Base-by-base conservation (phyloP, 2,329 filamentous ascomycete species). In the Diplodia mutila region DNA sequence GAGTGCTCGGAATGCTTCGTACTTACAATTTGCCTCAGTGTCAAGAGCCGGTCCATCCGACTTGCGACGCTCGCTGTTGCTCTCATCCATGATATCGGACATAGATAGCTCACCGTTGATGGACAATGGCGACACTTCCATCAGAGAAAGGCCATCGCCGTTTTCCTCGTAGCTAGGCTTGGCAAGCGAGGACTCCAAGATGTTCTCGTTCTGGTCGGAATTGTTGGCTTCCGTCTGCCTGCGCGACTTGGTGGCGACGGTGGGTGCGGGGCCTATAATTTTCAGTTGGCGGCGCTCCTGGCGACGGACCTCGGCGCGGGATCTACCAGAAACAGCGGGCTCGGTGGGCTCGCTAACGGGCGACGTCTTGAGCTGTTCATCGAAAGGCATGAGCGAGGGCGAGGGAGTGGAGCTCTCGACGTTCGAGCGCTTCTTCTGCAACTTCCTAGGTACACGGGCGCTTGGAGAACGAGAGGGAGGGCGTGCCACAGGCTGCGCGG, bases 391-490 rank as follows among this genome's bases (percentile, higher is more conserved):
- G 7, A 42, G 8, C 6, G 59, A 9, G 21, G 46, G 6, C 4
- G 34, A 21, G 11, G 61, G n/a, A n/a, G 51, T 37, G 23, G 25
- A 23, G 48, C 6, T 42, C 29, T 53, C 61, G 34, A 32, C 12
- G 34, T 8, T 49, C 16, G 61, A 46, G 7, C 61, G 14, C 16
- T 65, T 54, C 49, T 65, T 53, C 34, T 53, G 32, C 6, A 65
- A 37, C 34, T 65, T 65, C 34, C 16, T 65, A 4, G 49, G 61
- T 23, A 53, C 9, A 25, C 49, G 61, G 16, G 61, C 61, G 23
- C 46, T 53, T 18, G 61, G 34, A 11, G 61, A 49, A 3, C n/a
- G 32, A 29, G 48, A 34, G 12, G 49, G n/a, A 12, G 61, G 29
- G 3, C 21, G 25, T 8, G 37, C 23, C n/a, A 21, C 25, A 6